Conservation (phyloP, 768 basidiomycete genomes). For the Polyporus arcularius region DNA sequence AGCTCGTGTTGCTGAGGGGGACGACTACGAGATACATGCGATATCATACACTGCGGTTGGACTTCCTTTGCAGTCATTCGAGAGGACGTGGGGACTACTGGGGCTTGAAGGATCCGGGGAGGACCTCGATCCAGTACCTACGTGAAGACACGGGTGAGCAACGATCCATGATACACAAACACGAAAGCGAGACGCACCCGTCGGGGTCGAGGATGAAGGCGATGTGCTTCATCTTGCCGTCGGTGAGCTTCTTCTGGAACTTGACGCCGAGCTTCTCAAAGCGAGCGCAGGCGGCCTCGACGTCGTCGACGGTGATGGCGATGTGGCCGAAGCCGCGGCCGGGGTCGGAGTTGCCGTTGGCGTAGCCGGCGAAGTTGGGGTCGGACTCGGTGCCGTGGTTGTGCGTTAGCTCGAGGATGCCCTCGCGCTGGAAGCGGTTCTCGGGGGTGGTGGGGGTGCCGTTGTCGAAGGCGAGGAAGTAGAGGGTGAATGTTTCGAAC, state of each 20-base stretch:
- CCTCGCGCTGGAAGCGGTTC: constrained; percentile 25
- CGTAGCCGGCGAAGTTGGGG: constrained; percentile 76
- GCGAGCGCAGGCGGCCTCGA: constrained; percentile 80
- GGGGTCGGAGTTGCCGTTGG: constrained; percentile 83
- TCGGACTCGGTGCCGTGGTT: constrained; percentile 91
- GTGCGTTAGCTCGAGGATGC: constrained; percentile 79
- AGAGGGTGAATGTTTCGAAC: constrained; percentile 68
- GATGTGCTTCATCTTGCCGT: constrained; percentile 84
- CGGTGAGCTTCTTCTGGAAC: constrained; percentile 86
- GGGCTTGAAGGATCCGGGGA: constrained; percentile 26
- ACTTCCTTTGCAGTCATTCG: not conserved
- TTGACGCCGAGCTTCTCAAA: constrained; percentile 78
- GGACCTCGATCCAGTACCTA: constrained; percentile 65
- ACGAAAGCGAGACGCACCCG: constrained; percentile 46
- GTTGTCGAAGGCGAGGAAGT: constrained; percentile 82
- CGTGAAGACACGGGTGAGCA: not conserved
- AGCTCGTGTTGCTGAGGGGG: not conserved
- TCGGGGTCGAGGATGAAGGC: constrained; percentile 88
- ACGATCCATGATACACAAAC: not conserved
- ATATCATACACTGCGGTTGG: not conserved
- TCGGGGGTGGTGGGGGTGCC: constrained; percentile 29
- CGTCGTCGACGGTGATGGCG: constrained; percentile 79
- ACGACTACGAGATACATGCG: not conserved
- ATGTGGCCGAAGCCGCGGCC: constrained; percentile 87
- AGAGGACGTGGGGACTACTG: not conserved